Conservation (phyloP, 805 yeast species). For the Yarrowia porcina region DNA sequence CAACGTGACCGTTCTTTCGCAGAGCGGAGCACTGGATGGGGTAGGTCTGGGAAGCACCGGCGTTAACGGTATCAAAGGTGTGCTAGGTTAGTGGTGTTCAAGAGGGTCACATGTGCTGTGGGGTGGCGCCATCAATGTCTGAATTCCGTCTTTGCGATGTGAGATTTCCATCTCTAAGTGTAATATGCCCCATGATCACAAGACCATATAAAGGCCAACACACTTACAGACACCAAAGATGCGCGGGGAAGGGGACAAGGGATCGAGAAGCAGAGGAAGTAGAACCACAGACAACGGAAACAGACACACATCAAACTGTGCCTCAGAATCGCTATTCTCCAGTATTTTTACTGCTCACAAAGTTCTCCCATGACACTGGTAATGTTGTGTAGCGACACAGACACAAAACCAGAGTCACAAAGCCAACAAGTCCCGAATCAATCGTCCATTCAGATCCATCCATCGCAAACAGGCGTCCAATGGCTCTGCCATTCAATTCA, state of each 20-base stretch:
- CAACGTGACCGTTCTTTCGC: slow-evolving; percentile 99
- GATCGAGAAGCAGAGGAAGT: background rate
- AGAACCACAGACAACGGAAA: background rate
- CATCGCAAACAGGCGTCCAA: background rate
- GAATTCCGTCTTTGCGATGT: background rate
- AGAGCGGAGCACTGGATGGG: slow-evolving; percentile 99
- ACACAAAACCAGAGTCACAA: no score
- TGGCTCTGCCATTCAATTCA: background rate
- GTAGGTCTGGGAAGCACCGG: slow-evolving; percentile 97
- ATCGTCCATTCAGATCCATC: background rate
- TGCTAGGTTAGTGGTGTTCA: slow-evolving; percentile 60
- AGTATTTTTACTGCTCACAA: no score
- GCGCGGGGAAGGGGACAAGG: background rate
- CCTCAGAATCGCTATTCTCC: no score
- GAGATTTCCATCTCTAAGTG: background rate
- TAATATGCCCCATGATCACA: background rate
- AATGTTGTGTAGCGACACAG: no score
- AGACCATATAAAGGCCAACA: background rate
- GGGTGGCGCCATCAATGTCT: no score
- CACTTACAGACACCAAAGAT: background rate
- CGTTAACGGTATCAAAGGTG: slow-evolving; percentile 95
- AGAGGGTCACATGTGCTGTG: no score
- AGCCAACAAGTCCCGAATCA: background rate
- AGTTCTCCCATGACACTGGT: background rate
- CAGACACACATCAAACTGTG: no score